phyloP scores from a whole-genome alignment of 768 basidiomycete species.

The Russula foetens region DNA sequence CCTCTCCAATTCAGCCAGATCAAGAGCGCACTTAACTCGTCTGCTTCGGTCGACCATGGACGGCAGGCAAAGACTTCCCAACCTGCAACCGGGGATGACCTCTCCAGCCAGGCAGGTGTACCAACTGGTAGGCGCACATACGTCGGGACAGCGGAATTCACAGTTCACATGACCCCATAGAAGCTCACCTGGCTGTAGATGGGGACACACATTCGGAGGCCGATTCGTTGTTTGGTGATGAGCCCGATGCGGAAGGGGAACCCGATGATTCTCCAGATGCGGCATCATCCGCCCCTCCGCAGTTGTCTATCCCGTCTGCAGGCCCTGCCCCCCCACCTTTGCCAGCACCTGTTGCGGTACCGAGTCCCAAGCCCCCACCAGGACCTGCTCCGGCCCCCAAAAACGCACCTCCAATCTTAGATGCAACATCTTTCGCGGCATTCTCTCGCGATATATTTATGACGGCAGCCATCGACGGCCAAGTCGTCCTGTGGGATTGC shows the following conservation, averaged over 20 bases:
- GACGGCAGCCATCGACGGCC: constrained; percentile 88
- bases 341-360: constrained; percentile 16
- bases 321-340: constrained; percentile 11
- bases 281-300: background rate
- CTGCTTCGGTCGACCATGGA: constrained; percentile 2
- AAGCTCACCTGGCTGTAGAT: constrained; percentile 20
- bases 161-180: constrained; percentile 1
- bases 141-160: background rate
- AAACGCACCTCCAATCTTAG: constrained; percentile 69
- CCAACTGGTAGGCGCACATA: background rate
- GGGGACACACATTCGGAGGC: constrained; percentile 68
- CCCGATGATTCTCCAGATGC: constrained; percentile 21
- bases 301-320: constrained; percentile 14
- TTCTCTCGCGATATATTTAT: constrained; percentile 81
- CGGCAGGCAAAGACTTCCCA: background rate
- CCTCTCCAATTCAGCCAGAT: constrained; percentile 19
- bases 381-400: constrained; percentile 45
- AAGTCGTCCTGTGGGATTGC: constrained; percentile 87
- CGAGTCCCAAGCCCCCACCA: constrained; percentile 55
- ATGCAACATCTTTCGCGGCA: constrained; percentile 45
- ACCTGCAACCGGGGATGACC: background rate
- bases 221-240: constrained; percentile 88
- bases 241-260: constrained; percentile 55
- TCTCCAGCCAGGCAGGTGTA: background rate
- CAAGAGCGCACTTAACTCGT: background rate